Conservation (phyloP, 129 eudicot species). For the Gnaphalium uliginosum region DNA sequence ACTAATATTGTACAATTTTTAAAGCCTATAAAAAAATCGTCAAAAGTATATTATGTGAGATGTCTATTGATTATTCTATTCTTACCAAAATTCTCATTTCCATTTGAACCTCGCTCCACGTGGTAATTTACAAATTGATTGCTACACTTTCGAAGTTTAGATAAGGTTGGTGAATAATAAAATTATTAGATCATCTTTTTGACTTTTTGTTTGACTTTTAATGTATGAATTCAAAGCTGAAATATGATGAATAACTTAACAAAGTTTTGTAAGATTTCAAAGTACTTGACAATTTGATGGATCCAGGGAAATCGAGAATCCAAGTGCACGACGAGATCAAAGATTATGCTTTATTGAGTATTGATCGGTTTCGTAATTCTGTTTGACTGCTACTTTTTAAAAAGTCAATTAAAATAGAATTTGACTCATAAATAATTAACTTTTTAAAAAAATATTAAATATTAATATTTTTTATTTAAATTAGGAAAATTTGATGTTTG, state of each 20-base stretch:
- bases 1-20: no score
- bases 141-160: slow-evolving; percentile 6
- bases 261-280: slow-evolving; percentile 15
- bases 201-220: background rate
- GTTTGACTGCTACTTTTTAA: background rate
- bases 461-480: no score
- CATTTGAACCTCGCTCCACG: no score
- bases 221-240: background rate
- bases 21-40: no score
- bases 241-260: background rate
- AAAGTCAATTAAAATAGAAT: no score
- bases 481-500: no score
- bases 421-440: no score
- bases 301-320: background rate
- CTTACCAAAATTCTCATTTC: no score
- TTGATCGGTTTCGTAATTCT: background rate
- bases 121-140: slow-evolving; percentile 1
- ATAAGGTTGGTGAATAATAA: slow-evolving; percentile 11
- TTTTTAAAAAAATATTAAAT: no score
- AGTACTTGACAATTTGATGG: background rate
- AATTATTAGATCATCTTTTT: background rate
- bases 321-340: slow-evolving; percentile 16
- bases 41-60: no score
- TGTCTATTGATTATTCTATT: no score
- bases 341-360: slow-evolving; percentile 6